A percentile compares a stretch with the other conserved stretches of the same genome.
phyloP scores from a whole-genome alignment of 148 eudicot species.

The Rhododendron mucronatum region DNA sequence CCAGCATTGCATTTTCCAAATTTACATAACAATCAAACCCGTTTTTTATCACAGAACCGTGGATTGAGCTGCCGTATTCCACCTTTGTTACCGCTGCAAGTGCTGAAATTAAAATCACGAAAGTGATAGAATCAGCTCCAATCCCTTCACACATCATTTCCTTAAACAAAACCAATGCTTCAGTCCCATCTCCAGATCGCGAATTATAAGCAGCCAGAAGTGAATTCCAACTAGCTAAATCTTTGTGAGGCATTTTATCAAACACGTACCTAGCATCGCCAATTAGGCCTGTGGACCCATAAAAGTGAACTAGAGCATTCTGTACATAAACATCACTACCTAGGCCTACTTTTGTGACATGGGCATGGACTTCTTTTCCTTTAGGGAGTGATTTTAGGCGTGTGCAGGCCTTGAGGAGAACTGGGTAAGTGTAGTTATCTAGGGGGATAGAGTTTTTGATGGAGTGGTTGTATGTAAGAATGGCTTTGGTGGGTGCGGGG shows the following conservation, averaged over 20 bases:
- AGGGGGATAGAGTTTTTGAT: not conserved
- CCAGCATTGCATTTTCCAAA: conserved; percentile 18
- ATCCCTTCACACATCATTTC: conserved; percentile 6
- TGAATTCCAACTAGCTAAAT: conserved; percentile 15
- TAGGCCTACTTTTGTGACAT: conserved; percentile 17
- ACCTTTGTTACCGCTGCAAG: not conserved
- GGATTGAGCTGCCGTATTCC: conserved; percentile 11
- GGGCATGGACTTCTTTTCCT: conserved; percentile 18
- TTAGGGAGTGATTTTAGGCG: not conserved
- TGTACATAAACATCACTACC: conserved; percentile 7
- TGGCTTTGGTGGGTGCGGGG: conserved; percentile 18
- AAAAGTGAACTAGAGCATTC: conserved; percentile 21
- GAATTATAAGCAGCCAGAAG: conserved; percentile 1
- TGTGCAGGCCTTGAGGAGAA: conserved; percentile 13
- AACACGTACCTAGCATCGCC: conserved; percentile 4
- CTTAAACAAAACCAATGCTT: conserved; percentile 11
- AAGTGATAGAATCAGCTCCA: conserved; percentile 16
- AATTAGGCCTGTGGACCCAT: conserved; percentile 8
- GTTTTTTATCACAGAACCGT: conserved; percentile 8
- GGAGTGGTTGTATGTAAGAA: conserved; percentile 16
- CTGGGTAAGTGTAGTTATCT: conserved; percentile 19
- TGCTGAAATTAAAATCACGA: conserved; percentile 14
- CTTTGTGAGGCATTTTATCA: conserved; percentile 16
- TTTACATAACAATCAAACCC: conserved; percentile 2
- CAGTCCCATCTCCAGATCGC: not conserved